Percentiles rank a stretch among this genome's conserved stretches.
Evolutionary conservation across 257 asterid species (phyloP).

Genomic region (Rauvolfia tetraphylla): DNA sequence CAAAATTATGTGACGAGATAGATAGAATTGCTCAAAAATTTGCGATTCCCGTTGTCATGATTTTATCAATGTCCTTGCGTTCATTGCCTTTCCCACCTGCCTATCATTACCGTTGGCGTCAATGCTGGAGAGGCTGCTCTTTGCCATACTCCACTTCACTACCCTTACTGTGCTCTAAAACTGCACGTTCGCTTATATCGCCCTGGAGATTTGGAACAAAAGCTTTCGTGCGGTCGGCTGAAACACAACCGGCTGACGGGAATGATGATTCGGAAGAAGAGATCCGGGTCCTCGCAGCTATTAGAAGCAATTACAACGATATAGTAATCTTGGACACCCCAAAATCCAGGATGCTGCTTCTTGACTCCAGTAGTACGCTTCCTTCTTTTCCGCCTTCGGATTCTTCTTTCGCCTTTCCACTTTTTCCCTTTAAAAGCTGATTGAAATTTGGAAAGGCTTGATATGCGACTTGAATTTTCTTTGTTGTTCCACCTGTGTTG

Average conservation of each 20-base stretch:
- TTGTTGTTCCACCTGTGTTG: background rate
- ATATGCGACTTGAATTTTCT: background rate
- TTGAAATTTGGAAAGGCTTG: background rate
- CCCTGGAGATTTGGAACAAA: background rate
- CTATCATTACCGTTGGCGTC: background rate
- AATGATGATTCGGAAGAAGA: constrained; percentile 29
- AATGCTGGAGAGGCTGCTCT: background rate
- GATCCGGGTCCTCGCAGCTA: constrained; percentile 39
- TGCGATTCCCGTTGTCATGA: background rate
- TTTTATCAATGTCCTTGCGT: background rate
- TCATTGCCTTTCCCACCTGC: background rate
- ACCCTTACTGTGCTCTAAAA: background rate
- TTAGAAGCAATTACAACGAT: constrained; percentile 44
- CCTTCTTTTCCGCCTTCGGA: background rate
- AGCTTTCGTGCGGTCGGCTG: constrained; percentile 1
- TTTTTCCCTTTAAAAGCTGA: background rate
- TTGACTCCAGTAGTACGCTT: constrained; percentile 53
- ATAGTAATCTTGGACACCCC: constrained; percentile 57
- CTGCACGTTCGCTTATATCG: background rate
- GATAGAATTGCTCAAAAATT: background rate
- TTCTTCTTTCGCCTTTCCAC: background rate
- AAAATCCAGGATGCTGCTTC: constrained; percentile 58
- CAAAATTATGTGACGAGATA: too few relatives aligned
- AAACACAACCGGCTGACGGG: too few relatives aligned
- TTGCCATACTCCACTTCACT: background rate